phyloP scores from a whole-genome alignment of 2,329 filamentous ascomycete species.

The Aspergillus glaucus region DNA sequence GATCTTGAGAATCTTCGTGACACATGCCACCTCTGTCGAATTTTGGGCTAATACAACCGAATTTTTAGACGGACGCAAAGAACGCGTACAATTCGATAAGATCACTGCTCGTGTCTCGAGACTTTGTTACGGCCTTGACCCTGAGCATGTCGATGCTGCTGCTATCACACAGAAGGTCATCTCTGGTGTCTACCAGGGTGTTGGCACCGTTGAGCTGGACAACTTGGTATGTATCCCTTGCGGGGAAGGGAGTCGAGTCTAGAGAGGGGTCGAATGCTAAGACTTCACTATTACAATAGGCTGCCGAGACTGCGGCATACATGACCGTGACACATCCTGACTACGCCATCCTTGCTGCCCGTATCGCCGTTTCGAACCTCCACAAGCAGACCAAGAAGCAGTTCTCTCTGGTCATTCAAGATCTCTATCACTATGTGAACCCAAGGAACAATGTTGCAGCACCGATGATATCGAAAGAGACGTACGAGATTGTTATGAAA shows the following conservation, averaged over 20 bases:
- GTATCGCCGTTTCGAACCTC: slow-evolving; percentile 97
- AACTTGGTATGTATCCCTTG: slow-evolving; percentile 67
- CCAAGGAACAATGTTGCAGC: slow-evolving; percentile 77
- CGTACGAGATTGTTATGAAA: slow-evolving; percentile 88
- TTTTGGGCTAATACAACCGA: slow-evolving; percentile 13
- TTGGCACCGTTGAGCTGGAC: slow-evolving; percentile 92
- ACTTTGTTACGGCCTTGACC: slow-evolving; percentile 94
- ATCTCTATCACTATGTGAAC: slow-evolving; percentile 94
- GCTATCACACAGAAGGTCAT: slow-evolving; percentile 99
- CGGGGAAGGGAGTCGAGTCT: background rate
- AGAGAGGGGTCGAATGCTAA: background rate
- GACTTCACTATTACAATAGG: slow-evolving; percentile 48
- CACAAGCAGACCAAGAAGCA: slow-evolving; percentile 99
- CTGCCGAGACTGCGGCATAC: slow-evolving; percentile 96
- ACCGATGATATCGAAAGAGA: slow-evolving; percentile 90
- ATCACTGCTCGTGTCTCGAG: slow-evolving; percentile 98
- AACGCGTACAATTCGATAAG: slow-evolving; percentile 99
- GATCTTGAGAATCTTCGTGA: background rate
- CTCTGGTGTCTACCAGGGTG: slow-evolving; percentile 96
- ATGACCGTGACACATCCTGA: slow-evolving; percentile 99
- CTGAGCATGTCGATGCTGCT: slow-evolving; percentile 92
- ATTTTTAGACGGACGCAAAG: slow-evolving; percentile 85
- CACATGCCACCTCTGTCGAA: background rate
- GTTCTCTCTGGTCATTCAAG: slow-evolving; percentile 89
- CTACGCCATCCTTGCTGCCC: slow-evolving; percentile 95